Conservation (phyloP, 2,329 filamentous ascomycete genomes). For the Proliferodiscus dingleyae region DNA sequence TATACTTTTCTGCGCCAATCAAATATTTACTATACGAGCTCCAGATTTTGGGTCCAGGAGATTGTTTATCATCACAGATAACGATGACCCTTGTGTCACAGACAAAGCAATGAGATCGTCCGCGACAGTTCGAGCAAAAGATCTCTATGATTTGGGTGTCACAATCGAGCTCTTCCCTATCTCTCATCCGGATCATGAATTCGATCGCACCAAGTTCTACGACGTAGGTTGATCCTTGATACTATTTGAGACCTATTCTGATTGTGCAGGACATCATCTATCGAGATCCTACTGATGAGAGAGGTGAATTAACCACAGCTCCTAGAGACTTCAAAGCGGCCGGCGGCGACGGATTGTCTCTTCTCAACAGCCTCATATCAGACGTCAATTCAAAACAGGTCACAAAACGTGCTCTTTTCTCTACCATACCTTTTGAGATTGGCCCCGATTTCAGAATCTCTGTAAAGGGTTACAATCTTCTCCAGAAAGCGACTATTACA, state of each 20-base stretch:
- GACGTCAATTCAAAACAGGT: conserved; percentile 89
- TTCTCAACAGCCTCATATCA: conserved; percentile 75
- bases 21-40: conserved; percentile 92
- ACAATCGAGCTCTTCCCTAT: conserved; percentile 92
- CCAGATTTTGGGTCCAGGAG: conserved; percentile 89
- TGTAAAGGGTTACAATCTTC: conserved; percentile 85
- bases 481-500: conserved; percentile 77
- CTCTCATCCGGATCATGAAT: conserved; percentile 61
- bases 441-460: conserved; percentile 81
- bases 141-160: conserved; percentile 90
- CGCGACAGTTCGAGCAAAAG: conserved; percentile 83
- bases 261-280: conserved; percentile 78
- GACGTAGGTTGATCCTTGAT: conserved; percentile 55
- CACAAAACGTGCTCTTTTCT: conserved; percentile 80
- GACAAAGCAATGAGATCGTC: conserved; percentile 70
- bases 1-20: conserved; percentile 89
- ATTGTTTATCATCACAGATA: conserved; percentile 93
- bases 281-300: conserved; percentile 66
- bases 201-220: conserved; percentile 84
- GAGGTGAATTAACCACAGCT: conserved; percentile 57
- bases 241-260: conserved; percentile 12
- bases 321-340: conserved; percentile 55
- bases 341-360: conserved; percentile 68
- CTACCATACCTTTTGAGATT: conserved; percentile 80
- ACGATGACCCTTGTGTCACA: conserved; percentile 74